Evolutionary conservation across 2,329 filamentous ascomycete genomes (phyloP).

Genomic region (Teratosphaeria viscida): DNA sequence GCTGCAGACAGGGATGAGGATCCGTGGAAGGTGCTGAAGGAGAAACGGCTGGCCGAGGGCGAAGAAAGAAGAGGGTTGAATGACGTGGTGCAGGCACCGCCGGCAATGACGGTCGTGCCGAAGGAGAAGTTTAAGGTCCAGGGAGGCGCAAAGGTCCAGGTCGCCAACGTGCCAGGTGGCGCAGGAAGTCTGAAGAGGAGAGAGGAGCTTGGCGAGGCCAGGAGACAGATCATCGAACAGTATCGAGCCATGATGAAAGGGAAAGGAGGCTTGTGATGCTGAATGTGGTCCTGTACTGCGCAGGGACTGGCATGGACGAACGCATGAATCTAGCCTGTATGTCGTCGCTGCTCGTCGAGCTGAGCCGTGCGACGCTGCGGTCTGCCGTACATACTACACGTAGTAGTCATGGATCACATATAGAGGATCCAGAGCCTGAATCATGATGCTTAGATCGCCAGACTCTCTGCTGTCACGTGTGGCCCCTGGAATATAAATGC

Average conservation of each 20-base stretch:
- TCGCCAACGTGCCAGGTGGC: slow-evolving; percentile 57
- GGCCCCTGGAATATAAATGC: too few species aligned
- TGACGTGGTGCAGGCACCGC: slow-evolving; percentile 64
- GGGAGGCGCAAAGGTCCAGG: slow-evolving; percentile 54
- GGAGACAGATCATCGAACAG: slow-evolving; percentile 60
- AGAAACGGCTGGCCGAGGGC: slow-evolving; percentile 47
- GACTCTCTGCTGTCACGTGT: too few species aligned
- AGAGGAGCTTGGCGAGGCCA: slow-evolving; percentile 61
- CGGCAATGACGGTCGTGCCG: slow-evolving; percentile 54
- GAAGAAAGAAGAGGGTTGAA: slow-evolving; percentile 31
- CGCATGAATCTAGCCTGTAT: too few species aligned
- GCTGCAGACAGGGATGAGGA: slow-evolving; percentile 43
- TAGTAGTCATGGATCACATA: background rate
- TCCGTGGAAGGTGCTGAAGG: slow-evolving; percentile 66
- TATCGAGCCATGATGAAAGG: slow-evolving; percentile 58
- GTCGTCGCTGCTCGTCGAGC: too few species aligned
- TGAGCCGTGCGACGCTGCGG: too few species aligned
- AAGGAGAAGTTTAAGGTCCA: slow-evolving; percentile 56
- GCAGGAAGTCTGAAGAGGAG: slow-evolving; percentile 61
- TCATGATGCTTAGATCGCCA: background rate
- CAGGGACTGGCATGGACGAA: background rate
- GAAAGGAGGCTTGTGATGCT: slow-evolving; percentile 2
- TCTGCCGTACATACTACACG: too few species aligned
- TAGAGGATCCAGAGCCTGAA: background rate
- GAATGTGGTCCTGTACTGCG: background rate